Evolutionary conservation across 129 eudicot species (phyloP).

Genomic region (Daucus carota): DNA sequence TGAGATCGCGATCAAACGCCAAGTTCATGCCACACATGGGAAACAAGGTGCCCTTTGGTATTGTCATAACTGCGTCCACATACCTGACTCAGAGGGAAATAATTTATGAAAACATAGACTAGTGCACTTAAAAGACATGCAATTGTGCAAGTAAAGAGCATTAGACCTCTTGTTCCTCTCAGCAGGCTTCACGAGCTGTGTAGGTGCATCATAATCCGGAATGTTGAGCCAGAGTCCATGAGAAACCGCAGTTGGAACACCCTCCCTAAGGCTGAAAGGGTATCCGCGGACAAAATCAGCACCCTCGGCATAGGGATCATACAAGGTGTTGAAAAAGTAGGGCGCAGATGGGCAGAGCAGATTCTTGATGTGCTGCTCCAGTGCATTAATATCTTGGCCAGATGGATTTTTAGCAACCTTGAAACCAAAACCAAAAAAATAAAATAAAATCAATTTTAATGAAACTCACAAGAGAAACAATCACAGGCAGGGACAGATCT

Average conservation of each 20-base stretch:
- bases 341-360: conserved; percentile 82
- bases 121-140: not conserved
- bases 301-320: conserved; percentile 81
- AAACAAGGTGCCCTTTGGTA: conserved; percentile 79
- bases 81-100: conserved; percentile 22
- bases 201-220: conserved; percentile 7
- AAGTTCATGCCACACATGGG: conserved; percentile 99
- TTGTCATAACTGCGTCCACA: conserved; percentile 84
- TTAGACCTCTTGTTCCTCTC: conserved; percentile 2
- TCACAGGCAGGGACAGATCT: too few species aligned
- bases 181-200: conserved; percentile 1
- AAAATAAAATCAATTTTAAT: too few species aligned
- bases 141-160: not conserved
- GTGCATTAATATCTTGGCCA: conserved; percentile 82
- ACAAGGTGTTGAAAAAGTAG: conserved; percentile 83
- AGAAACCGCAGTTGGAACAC: conserved; percentile 31
- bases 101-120: not conserved
- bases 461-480: too few species aligned
- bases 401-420: conserved; percentile 47
- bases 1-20: conserved; percentile 73
- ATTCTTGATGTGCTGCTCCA: conserved; percentile 82
- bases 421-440: not conserved
- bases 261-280: conserved; percentile 97
- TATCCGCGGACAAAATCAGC: conserved; percentile 90
- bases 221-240: conserved; percentile 11